Evolutionary conservation across 2,329 filamentous ascomycete species (phyloP).

Genomic region (Huntiella abstrusa): DNA sequence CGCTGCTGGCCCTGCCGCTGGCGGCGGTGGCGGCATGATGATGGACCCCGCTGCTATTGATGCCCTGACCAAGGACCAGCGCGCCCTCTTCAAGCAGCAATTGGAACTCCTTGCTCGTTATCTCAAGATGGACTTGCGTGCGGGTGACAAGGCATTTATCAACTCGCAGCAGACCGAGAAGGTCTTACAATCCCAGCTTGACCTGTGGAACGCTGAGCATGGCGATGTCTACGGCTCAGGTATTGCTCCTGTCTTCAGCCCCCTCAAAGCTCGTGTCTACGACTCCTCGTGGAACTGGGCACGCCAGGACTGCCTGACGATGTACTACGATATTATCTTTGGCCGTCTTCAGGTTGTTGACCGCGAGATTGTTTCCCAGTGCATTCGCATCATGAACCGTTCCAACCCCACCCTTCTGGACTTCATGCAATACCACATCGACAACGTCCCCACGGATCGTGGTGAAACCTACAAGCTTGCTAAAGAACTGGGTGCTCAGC

Average conservation of each 20-base stretch:
- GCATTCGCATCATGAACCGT: constrained; percentile 98
- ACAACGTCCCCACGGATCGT: constrained; percentile 90
- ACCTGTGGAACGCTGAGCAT: constrained; percentile 88
- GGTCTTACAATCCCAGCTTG: constrained; percentile 77
- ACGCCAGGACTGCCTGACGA: constrained; percentile 85
- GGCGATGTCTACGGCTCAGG: constrained; percentile 90
- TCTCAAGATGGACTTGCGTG: constrained; percentile 87
- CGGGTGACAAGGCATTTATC: constrained; percentile 87
- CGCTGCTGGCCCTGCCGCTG: constrained; percentile 52
- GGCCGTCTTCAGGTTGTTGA: constrained; percentile 83
- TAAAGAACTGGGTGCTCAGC: constrained; percentile 77
- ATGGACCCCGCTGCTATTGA: constrained; percentile 97
- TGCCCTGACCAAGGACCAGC: constrained; percentile 91
- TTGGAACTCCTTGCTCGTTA: constrained; percentile 89
- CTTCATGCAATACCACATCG: constrained; percentile 99
- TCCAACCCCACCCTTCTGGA: constrained; percentile 90
- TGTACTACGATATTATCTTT: constrained; percentile 99
- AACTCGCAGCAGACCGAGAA: constrained; percentile 69
- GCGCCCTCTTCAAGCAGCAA: constrained; percentile 93
- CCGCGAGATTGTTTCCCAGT: constrained; percentile 94
- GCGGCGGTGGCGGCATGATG: constrained; percentile 79
- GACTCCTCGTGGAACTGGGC: constrained; percentile 99
- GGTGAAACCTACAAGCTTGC: constrained; percentile 97
- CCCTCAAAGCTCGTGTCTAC: constrained; percentile 87
- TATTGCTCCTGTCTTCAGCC: constrained; percentile 84